Evolutionary conservation across 768 basidiomycete species (phyloP), one percentile per base, ranked within the genome.

Genomic region (Coprinopsis strossmayeri): DNA sequence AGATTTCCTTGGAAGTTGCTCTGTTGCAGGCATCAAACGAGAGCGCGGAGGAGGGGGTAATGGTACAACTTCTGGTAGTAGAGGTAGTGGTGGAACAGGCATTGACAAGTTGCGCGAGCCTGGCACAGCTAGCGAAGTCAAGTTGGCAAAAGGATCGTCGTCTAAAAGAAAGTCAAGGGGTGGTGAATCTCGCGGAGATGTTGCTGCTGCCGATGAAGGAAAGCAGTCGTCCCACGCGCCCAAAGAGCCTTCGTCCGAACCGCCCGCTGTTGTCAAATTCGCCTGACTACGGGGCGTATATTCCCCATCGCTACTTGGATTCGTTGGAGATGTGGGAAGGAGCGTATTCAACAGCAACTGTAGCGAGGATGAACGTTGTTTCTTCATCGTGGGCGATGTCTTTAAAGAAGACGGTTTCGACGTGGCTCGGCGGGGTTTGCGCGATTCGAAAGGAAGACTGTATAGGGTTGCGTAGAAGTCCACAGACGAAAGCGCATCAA

Each of bases 71-170:
- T 38, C 44, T 15, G 41, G 43, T 26, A 55, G 48, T 38, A 40
- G 49, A 5, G 53, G 46, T 25, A 57, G 53, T 15, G 53, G 50
- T 34, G 18, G 61, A 49, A 53, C 57, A 43, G 32, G 52, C 43
- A 48, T 44, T 13, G 55, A 20, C 9, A 56, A 39, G 2, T 44
- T 45, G 30, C 23, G 49, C 45, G 46, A 47, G 45, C 47, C 40
- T 49, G 34, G 39, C 44, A 37, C 45, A 51, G 30, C n/a, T n/a
- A n/a, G 50, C 38, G 62, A 46, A 30, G 72, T 66, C 12, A 83
- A 68, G 52, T 81, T 78, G 18, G 86, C 86, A 56, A 88, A 88
- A 1, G 86, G 86, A 56, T 88, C 86, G 45, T 82, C 79, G 56
- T 87, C 85, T 21, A 84, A 67, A 17, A 86, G 69, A 52, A 68